Evolutionary conservation across 257 asterid species (phyloP).

Genomic region (Paulownia fortunei): DNA sequence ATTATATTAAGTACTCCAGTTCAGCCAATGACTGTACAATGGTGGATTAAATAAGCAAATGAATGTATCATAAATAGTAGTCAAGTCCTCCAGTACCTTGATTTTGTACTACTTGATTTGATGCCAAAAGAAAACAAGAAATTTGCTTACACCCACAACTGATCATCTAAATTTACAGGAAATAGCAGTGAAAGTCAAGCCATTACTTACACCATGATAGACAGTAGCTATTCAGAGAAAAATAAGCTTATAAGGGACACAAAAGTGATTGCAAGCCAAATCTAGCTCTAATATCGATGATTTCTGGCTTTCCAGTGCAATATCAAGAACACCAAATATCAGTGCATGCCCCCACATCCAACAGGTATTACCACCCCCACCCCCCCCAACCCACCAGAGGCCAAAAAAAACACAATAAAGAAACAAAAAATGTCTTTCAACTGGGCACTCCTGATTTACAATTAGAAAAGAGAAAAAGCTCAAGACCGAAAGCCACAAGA

Average conservation of each 20-base stretch:
- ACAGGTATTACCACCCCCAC: no score
- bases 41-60: not conserved
- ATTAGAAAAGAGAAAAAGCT: no score
- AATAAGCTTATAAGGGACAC: not conserved
- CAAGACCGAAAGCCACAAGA: not conserved
- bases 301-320: not conserved
- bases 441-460: no score
- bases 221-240: not conserved
- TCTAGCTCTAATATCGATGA: not conserved
- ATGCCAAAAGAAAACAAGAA: not conserved
- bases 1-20: not conserved
- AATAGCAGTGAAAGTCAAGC: not conserved
- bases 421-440: no score
- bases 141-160: not conserved
- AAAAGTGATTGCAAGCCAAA: not conserved
- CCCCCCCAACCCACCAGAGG: no score
- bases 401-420: no score
- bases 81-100: no score
- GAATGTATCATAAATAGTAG: not conserved
- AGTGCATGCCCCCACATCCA: no score
- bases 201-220: conserved; percentile 1
- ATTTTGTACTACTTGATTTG: not conserved
- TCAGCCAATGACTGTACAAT: not conserved
- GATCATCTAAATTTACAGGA: not conserved
- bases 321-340: no score